These are phyloP conservation scores for Cytospora leucostoma DNA, from an alignment of 2,329 filamentous ascomycete genomes.

Conservation along the genomic window DNA sequence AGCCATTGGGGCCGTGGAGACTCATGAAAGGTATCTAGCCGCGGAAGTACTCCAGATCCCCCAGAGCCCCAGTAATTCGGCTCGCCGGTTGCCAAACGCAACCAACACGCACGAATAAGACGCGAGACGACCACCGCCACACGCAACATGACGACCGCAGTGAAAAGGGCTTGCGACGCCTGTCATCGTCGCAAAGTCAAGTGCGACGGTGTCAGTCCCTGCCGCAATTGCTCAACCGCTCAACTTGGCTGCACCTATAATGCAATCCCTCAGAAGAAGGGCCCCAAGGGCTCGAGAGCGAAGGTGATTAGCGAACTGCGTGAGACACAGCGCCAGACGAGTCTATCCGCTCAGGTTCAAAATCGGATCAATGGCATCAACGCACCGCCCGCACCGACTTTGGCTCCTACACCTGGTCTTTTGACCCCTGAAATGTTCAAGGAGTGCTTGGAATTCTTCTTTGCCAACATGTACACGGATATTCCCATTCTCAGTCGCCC, in stretches of 20 bases:
- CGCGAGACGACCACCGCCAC: slow-evolving; percentile 6
- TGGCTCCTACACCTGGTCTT: slow-evolving; percentile 60
- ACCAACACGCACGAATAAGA: slow-evolving; percentile 5
- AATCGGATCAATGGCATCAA: slow-evolving; percentile 59
- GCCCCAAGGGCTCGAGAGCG: slow-evolving; percentile 71
- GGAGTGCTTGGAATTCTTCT: slow-evolving; percentile 68
- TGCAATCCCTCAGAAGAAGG: slow-evolving; percentile 74
- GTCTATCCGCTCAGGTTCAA: slow-evolving; percentile 62
- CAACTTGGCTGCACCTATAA: slow-evolving; percentile 73
- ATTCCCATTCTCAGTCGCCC: slow-evolving; percentile 64
- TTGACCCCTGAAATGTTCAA: slow-evolving; percentile 65
- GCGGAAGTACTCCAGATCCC: slow-evolving; percentile 18
- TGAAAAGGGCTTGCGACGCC: slow-evolving; percentile 69
- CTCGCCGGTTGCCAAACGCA: slow-evolving; percentile 2
- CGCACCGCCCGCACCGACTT: slow-evolving; percentile 48
- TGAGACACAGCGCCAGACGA: slow-evolving; percentile 67
- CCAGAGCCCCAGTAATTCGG: slow-evolving; percentile 12
- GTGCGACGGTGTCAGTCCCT: slow-evolving; percentile 70
- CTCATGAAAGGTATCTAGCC: slow-evolving; percentile 18
- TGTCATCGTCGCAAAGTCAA: slow-evolving; percentile 76
- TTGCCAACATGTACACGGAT: slow-evolving; percentile 65
- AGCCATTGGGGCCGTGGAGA: slow-evolving; percentile 12
- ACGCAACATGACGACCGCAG: slow-evolving; percentile 50
- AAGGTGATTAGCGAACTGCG: slow-evolving; percentile 76
- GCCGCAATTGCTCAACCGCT: slow-evolving; percentile 68